phyloP scores from a whole-genome alignment of 805 yeast genomes.

The Monosporozyma solicola region DNA sequence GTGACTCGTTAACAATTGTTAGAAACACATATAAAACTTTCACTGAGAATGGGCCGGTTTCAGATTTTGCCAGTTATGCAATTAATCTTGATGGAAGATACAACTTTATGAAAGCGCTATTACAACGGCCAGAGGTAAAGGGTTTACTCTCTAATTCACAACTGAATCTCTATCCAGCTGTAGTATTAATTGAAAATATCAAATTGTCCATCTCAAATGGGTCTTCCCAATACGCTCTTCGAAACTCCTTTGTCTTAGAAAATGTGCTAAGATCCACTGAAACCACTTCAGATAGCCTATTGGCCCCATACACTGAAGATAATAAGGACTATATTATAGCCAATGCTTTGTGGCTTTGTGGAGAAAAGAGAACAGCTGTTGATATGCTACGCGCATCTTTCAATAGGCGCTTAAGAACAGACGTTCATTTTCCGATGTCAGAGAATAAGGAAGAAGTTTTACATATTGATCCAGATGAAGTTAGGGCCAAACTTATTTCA shows the following conservation, averaged over 20 bases:
- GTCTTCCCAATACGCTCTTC: constrained; percentile 19
- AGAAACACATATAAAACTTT: background rate
- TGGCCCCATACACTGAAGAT: background rate
- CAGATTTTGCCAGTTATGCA: background rate
- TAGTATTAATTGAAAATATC: constrained; percentile 9
- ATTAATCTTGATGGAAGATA: background rate
- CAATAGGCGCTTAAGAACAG: no score
- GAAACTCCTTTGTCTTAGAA: constrained; percentile 12
- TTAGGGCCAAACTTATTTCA: constrained; percentile 40
- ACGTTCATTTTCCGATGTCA: background rate
- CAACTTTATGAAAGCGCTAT: background rate
- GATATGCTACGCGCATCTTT: constrained; percentile 31
- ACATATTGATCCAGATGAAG: constrained; percentile 15
- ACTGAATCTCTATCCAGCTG: constrained; percentile 16
- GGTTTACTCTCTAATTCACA: constrained; percentile 9
- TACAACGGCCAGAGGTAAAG: background rate
- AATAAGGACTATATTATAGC: constrained; percentile 35
- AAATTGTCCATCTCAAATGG: constrained; percentile 8
- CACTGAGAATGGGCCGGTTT: background rate
- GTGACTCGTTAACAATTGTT: background rate
- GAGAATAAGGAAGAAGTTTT: background rate
- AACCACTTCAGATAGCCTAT: background rate
- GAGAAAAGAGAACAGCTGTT: constrained; percentile 49
- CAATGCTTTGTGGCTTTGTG: constrained; percentile 54
- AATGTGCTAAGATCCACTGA: constrained; percentile 3